Conservation (phyloP, 192 early-diverging fungal species). For the Podila horticola region DNA sequence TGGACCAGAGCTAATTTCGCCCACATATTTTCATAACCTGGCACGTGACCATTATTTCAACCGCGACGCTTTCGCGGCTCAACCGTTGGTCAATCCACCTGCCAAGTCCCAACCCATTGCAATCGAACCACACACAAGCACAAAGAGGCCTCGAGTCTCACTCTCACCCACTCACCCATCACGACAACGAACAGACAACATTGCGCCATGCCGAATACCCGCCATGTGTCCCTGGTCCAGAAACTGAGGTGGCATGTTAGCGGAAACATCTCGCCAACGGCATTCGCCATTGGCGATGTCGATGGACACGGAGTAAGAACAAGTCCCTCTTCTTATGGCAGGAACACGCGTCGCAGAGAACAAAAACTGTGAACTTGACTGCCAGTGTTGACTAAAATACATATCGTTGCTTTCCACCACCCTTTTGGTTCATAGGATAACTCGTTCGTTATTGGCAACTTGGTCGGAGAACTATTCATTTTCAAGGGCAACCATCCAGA, state of each 20-base stretch:
- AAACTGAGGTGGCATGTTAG: slow-evolving; percentile 62
- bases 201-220: slow-evolving; percentile 24
- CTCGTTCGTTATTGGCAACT: slow-evolving; percentile 70
- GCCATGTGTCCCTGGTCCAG: slow-evolving; percentile 66
- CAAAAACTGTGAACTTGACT: neutral
- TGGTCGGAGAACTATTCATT: slow-evolving; percentile 64
- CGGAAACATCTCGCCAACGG: slow-evolving; percentile 68
- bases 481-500: slow-evolving; percentile 62
- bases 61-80: too few species aligned
- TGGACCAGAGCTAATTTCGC: too few species aligned
- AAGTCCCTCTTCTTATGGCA: neutral
- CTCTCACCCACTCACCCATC: too few species aligned
- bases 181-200: neutral
- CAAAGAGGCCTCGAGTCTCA: too few species aligned
- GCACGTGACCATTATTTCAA: too few species aligned
- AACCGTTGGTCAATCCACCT: too few species aligned
- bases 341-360: neutral
- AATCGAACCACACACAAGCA: too few species aligned
- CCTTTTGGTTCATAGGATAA: slow-evolving; percentile 52
- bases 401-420: neutral
- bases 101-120: too few species aligned
- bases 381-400: neutral
- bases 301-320: slow-evolving; percentile 63
- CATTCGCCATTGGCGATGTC: slow-evolving; percentile 67
- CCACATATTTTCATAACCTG: too few species aligned